These are phyloP conservation scores for Fusarium dimerum DNA, from an alignment of 2,329 filamentous ascomycete genomes.

Conservation along the genomic window DNA sequence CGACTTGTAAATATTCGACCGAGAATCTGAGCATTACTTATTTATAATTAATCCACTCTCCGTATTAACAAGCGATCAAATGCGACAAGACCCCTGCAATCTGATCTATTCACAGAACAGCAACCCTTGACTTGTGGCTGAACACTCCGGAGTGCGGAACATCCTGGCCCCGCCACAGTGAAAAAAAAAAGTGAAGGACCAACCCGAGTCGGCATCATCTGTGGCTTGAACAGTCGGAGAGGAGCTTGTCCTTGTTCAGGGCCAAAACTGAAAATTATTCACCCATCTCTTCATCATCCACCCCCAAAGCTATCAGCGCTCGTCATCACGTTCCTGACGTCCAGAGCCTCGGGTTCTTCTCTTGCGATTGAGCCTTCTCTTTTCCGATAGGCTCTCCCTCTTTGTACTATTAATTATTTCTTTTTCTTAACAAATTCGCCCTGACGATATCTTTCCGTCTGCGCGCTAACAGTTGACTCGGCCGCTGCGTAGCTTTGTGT, in stretches of 20 bases:
- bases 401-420: conserved; percentile 12
- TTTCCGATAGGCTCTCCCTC: conserved; percentile 15
- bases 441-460: conserved; percentile 9
- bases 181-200: conserved; percentile 7
- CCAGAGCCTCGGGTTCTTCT: conserved; percentile 28
- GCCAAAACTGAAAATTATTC: conserved; percentile 39
- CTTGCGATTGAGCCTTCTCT: conserved; percentile 22
- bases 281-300: conserved; percentile 27
- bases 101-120: conserved; percentile 2
- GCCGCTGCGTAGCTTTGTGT: conserved; percentile 19
- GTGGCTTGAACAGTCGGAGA: conserved; percentile 32
- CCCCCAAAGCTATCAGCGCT: conserved; percentile 27
- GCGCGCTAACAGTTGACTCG: conserved; percentile 16
- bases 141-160: conserved; percentile 14
- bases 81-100: not conserved
- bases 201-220: conserved; percentile 27
- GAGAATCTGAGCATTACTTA: too few species aligned
- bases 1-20: too few species aligned
- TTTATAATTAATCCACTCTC: too few species aligned
- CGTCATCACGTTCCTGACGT: conserved; percentile 36
- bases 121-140: conserved; percentile 2
- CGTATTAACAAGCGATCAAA: too few species aligned
- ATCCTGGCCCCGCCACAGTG: conserved; percentile 18
- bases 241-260: conserved; percentile 18
- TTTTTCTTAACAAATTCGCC: not conserved